Conservation (phyloP, 2,329 filamentous ascomycete species). For the Botrytis aclada region DNA sequence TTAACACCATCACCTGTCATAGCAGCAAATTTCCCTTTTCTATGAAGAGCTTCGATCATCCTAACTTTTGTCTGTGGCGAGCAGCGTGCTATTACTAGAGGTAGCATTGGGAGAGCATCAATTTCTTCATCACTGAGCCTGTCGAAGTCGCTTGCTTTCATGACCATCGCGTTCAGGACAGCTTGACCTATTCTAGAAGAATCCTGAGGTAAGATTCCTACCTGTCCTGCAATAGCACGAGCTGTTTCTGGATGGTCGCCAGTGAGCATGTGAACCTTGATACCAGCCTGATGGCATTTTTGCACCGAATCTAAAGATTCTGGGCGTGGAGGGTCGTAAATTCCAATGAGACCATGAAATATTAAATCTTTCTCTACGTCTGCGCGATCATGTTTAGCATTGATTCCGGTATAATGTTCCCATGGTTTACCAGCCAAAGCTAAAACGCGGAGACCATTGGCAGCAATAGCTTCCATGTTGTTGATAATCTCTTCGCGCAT, state of each 20-base stretch:
- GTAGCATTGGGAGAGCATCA: constrained; percentile 70
- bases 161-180: constrained; percentile 66
- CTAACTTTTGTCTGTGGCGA: constrained; percentile 83
- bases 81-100: constrained; percentile 79
- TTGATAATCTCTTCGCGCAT: constrained; percentile 55
- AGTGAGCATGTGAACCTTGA: constrained; percentile 76
- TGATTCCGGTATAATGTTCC: constrained; percentile 31
- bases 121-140: constrained; percentile 72
- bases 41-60: constrained; percentile 78
- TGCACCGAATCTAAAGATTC: constrained; percentile 56
- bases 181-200: constrained; percentile 56
- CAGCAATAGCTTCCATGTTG: constrained; percentile 67
- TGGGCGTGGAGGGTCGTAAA: constrained; percentile 56
- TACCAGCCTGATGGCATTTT: constrained; percentile 64
- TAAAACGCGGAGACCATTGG: constrained; percentile 66
- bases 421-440: constrained; percentile 53
- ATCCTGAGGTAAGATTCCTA: constrained; percentile 70
- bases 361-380: constrained; percentile 65
- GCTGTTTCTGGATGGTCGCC: constrained; percentile 79
- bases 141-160: constrained; percentile 77
- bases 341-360: constrained; percentile 66
- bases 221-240: constrained; percentile 72
- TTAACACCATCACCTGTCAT: constrained; percentile 51
- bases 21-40: constrained; percentile 50
- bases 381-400: constrained; percentile 50